Evolutionary conservation across 169 alveolate species (phyloP), one percentile per base, ranked within the genome.

Genomic region (Babesia gibsoni): DNA sequence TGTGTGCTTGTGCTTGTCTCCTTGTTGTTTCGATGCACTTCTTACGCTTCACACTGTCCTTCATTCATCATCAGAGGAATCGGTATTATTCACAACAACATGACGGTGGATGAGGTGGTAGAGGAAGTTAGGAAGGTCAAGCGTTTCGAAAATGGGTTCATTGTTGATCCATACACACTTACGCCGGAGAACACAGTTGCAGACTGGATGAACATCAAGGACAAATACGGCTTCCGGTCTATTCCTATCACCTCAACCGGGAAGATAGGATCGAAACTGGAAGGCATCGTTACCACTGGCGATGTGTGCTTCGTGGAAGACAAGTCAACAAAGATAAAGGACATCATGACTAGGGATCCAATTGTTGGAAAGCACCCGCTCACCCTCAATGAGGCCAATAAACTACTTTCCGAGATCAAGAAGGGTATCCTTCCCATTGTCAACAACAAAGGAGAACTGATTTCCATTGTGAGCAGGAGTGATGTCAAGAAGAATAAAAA

Each of bases 71-170:
- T 43, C 16, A 84, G 95, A 25, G 98, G 98, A 8, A 74, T 95
- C 30, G 98, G 98, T 1, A 82, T 95, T 49, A 92, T 95, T 43
- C 98, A 95, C 90, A 91, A 91, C 70, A 95, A 95, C 89, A 75
- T 89, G 82, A 73, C 90, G 41, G 74, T 91, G 12, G 94, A 84
- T 42, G 90, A 88, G 30, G 93, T 90, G 67, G 92, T 90, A 8
- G 83, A 80, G 70, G 94, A 94, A 52, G 96, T 95, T 29, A 63
- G 84, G 46, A 88, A 88, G 57, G 97, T 94, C 36, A 95, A 95
- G 79, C 90, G 96, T 4, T 93, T 84, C 85, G 94, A 90, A 77
- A 92, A 89, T 68, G 98, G 97, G 10, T 93, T 93, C 84, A 91
- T 93, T 39, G 80, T 85, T 42, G 94, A 94, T 56, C 97, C 98